Evolutionary conservation across 169 alveolate species (phyloP).

Genomic region (Plasmodium sp.): DNA sequence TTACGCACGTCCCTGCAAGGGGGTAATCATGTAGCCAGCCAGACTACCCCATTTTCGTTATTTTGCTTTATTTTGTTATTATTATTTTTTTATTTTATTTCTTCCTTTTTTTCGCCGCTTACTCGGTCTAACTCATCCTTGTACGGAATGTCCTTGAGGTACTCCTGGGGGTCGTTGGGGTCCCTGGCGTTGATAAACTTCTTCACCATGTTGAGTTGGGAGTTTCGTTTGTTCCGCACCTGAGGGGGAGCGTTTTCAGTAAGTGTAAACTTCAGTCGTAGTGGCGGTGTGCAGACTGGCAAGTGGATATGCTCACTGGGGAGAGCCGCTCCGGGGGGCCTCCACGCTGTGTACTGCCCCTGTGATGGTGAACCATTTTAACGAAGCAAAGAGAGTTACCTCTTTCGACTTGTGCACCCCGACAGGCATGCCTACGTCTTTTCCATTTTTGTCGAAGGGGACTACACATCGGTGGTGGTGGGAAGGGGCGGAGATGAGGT

Average conservation of each 20-base stretch:
- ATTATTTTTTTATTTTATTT: background rate
- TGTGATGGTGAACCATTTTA: background rate
- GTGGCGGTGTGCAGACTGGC: background rate
- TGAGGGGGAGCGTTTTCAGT: background rate
- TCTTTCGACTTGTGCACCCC: slow-evolving; percentile 16
- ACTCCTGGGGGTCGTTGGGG: slow-evolving; percentile 66
- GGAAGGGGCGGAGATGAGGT: background rate
- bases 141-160: slow-evolving; percentile 69
- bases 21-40: background rate
- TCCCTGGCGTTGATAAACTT: slow-evolving; percentile 49
- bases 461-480: background rate
- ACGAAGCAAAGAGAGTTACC: background rate
- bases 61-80: background rate
- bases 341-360: background rate
- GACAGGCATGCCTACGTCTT: slow-evolving; percentile 26
- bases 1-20: background rate
- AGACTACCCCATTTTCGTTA: background rate
- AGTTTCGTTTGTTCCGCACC: slow-evolving; percentile 15
- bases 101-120: background rate
- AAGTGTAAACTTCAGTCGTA: background rate
- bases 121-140: slow-evolving; percentile 72
- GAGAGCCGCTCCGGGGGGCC: background rate
- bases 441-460: slow-evolving; percentile 63
- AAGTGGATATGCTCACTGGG: background rate
- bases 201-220: slow-evolving; percentile 32